A percentile compares a stretch with the other conserved stretches of the same genome.
These are phyloP conservation scores for Trichoderma sp. DNA, from an alignment of 2,329 filamentous ascomycete genomes.

Conservation along the genomic window DNA sequence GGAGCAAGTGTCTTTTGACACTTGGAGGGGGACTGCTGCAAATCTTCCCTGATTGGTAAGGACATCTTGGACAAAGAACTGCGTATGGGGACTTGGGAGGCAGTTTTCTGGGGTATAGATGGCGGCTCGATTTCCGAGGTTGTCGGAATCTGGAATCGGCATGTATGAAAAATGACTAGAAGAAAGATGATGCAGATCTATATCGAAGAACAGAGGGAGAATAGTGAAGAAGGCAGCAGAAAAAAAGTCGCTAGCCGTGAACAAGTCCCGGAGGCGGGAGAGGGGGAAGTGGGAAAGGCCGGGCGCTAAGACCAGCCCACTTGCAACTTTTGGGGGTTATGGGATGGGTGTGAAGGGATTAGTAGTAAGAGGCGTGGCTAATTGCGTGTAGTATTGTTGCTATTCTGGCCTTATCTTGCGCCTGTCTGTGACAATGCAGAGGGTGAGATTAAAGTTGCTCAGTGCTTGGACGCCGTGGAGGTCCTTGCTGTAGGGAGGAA, in stretches of 20 bases:
- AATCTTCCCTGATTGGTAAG: neutral
- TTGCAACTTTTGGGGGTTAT: neutral
- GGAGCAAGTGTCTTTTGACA: neutral
- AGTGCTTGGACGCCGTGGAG: neutral
- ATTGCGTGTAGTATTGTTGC: neutral
- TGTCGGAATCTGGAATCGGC: conserved; percentile 14
- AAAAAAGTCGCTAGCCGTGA: conserved; percentile 13
- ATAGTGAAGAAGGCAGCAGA: neutral
- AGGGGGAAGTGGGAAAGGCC: neutral
- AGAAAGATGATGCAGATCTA: neutral
- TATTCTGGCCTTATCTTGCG: conserved; percentile 4
- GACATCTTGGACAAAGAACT: neutral
- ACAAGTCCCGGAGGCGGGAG: conserved; percentile 12
- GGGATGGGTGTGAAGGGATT: neutral
- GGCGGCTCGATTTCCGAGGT: neutral
- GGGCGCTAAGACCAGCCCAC: conserved; percentile 11
- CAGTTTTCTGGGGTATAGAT: neutral
- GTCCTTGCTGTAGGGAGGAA: neutral
- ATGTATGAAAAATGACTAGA: neutral
- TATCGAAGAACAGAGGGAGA: neutral
- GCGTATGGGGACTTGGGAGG: neutral
- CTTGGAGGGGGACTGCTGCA: neutral
- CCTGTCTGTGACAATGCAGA: neutral
- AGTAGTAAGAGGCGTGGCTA: neutral
- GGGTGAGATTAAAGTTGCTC: neutral